Evolutionary conservation across 1,139 yeast species (phyloP).

Genomic region (Ashbya aceris): DNA sequence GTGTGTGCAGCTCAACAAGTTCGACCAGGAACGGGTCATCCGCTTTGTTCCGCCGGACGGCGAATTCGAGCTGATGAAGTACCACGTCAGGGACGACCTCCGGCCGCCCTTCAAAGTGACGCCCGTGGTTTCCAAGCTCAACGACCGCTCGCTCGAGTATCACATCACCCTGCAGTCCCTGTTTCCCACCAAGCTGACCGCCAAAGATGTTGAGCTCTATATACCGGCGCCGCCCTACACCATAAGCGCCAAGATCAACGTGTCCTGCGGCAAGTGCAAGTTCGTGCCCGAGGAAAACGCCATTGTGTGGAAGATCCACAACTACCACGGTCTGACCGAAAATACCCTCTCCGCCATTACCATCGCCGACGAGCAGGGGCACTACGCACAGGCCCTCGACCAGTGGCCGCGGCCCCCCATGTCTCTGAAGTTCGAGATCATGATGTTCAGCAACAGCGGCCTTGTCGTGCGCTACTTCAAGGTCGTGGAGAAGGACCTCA

Average conservation of each 20-base stretch:
- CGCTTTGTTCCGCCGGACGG: slow-evolving; percentile 90
- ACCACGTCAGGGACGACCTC: slow-evolving; percentile 50
- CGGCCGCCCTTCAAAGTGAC: slow-evolving; percentile 63
- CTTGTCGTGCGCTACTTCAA: slow-evolving; percentile 63
- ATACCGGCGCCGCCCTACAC: slow-evolving; percentile 68
- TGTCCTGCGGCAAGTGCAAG: slow-evolving; percentile 59
- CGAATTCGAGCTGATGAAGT: slow-evolving; percentile 77
- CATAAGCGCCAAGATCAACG: slow-evolving; percentile 40
- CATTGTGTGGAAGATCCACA: slow-evolving; percentile 61
- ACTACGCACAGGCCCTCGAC: slow-evolving; percentile 16
- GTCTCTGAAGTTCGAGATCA: slow-evolving; percentile 54
- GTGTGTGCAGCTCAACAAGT: slow-evolving; percentile 64
- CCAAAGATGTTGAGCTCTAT: slow-evolving; percentile 53
- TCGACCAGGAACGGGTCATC: slow-evolving; percentile 58
- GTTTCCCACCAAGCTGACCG: slow-evolving; percentile 52
- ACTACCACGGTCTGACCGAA: slow-evolving; percentile 61
- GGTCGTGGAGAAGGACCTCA: slow-evolving; percentile 50
- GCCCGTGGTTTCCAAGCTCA: slow-evolving; percentile 43
- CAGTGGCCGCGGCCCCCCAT: slow-evolving; percentile 75
- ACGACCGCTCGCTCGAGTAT: slow-evolving; percentile 42
- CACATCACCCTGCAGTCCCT: slow-evolving; percentile 53
- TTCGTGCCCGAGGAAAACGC: slow-evolving; percentile 58
- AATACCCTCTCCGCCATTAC: slow-evolving; percentile 32
- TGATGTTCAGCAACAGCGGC: slow-evolving; percentile 77
- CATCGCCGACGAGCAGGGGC: slow-evolving; percentile 19